Conservation (phyloP, 371 early-diverging fungal species). For the Mucor irregularis region DNA sequence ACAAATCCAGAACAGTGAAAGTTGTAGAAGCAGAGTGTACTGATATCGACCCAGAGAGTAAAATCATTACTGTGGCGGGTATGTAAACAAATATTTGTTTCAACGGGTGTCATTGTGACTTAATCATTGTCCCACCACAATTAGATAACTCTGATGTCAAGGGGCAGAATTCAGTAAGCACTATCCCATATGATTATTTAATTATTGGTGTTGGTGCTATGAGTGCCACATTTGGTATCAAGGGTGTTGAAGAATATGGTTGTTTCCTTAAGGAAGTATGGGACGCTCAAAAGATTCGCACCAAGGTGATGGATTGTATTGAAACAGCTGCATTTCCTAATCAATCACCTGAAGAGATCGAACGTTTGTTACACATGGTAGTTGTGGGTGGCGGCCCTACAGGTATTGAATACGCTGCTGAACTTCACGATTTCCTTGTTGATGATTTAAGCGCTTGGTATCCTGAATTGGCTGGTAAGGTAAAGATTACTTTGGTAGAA, state of each 20-base stretch:
- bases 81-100: constrained; percentile 22
- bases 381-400: constrained; percentile 98
- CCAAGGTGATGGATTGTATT: constrained; percentile 83
- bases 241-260: constrained; percentile 83
- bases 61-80: constrained; percentile 72
- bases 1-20: constrained; percentile 80
- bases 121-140: neutral
- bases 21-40: constrained; percentile 89
- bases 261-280: constrained; percentile 87
- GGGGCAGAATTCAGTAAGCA: constrained; percentile 57
- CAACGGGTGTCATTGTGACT: too few species aligned
- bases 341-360: constrained; percentile 75
- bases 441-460: constrained; percentile 81
- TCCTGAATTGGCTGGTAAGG: constrained; percentile 71
- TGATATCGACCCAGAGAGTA: constrained; percentile 75
- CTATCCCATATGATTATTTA: constrained; percentile 84
- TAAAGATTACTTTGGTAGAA: constrained; percentile 90
- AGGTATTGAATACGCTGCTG: constrained; percentile 94
- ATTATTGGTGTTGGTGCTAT: constrained; percentile 89
- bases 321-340: constrained; percentile 88
- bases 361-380: constrained; percentile 90
- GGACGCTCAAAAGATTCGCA: constrained; percentile 91
- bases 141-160: constrained; percentile 74
- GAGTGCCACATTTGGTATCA: constrained; percentile 89
- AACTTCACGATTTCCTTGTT: constrained; percentile 88